Evolutionary conservation across 441 rosid species (phyloP), one percentile per base, ranked within the genome.

Genomic region (Pelargonium fulgidum): DNA sequence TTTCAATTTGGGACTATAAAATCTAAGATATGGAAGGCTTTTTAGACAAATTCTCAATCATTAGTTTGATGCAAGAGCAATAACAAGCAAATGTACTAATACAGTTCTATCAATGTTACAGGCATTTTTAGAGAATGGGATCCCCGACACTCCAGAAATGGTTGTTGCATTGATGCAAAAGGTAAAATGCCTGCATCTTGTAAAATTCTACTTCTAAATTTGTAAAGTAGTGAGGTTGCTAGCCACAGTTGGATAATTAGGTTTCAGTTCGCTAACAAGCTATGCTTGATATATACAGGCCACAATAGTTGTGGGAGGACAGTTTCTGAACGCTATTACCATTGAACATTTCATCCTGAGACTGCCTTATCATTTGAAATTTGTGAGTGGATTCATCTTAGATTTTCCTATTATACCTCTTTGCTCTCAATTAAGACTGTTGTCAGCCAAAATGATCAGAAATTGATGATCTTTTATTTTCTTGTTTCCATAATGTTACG

Each of bases 281-380:
- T 7, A 54, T 4, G 61, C 22, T 4, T 17, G 19, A 54, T 54
- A 14, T 11, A 54, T 68, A 69, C 73, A 92, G 98, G 97, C 89
- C 52, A 85, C 80, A 22, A 77, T 92, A 69, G 85, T 82, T 33
- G 90, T 92, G 13, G 95, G 93, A 41, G 93, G 92, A 64, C 85
- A 82, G 73, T 62, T 81, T 59, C 83, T 92, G 65, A 92, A 85
- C 64, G 91, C 95, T 24, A 83, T 86, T 61, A 89, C 93, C 63
- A 90, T 92, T 0, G 95, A 92, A 80, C 95, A 86, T 78, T 92
- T 89, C 82, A 85, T 90, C 75, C 72, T 89, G 85, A 86, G 97
- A 74, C 79, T 87, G 69, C 97, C 97, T 66, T 85, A 83, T 67
- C 86, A 85, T 74, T 86, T 85, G 17, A 85, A 83, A 84, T 84